Conservation (phyloP, 2,329 filamentous ascomycete genomes). For the Pseudogymnoascus sp. region DNA sequence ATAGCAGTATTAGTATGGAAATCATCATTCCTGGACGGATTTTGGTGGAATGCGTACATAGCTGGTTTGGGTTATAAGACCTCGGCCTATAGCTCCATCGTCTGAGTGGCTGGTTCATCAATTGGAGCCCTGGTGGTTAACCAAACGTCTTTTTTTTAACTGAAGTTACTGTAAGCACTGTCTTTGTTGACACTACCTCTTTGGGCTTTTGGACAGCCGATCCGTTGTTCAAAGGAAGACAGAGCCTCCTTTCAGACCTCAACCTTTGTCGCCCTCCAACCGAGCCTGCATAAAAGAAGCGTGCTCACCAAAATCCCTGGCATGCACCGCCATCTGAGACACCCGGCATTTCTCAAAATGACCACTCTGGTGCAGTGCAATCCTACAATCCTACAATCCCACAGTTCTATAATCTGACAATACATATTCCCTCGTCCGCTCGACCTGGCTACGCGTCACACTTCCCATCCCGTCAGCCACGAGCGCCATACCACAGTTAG, state of each 20-base stretch:
- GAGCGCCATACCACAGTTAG: neutral
- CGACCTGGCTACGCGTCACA: neutral
- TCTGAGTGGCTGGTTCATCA: neutral
- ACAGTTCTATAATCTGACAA: too few species aligned
- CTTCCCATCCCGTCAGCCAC: neutral
- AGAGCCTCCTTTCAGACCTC: neutral
- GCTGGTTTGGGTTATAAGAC: too few species aligned
- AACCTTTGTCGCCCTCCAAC: neutral
- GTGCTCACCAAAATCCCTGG: neutral
- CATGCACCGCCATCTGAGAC: neutral
- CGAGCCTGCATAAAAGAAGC: neutral
- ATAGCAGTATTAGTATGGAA: too few species aligned
- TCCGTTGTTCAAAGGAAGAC: too few species aligned
- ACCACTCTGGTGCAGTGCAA: neutral
- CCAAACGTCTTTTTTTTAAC: too few species aligned
- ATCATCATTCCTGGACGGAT: neutral
- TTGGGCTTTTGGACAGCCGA: neutral
- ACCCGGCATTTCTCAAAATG: neutral
- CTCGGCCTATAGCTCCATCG: neutral
- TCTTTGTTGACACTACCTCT: too few species aligned
- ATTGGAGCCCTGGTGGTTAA: neutral
- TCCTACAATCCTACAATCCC: neutral
- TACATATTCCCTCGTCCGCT: neutral
- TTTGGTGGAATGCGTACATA: too few species aligned
- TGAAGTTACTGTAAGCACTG: too few species aligned